Base-by-base conservation (phyloP, 225 moss, liverwort and hornwort genomes). In the Takakia lepidozioides region DNA sequence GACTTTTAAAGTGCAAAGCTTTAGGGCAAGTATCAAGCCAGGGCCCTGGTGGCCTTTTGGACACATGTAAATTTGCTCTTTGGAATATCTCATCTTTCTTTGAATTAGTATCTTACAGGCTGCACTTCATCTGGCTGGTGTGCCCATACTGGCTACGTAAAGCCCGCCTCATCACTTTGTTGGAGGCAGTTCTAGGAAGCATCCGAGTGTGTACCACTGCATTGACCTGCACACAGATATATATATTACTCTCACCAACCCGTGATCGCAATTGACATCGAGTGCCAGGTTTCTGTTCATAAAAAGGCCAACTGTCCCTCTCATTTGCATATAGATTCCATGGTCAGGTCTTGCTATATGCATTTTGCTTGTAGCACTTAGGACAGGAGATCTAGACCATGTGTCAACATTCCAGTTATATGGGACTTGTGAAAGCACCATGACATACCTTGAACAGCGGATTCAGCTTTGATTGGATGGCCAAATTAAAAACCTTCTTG, bases 181-280 rank as follows among this genome's bases (percentile, higher is more conserved):
- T 82, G 32, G 82, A 82, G 46, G 82, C 82, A 42, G 82, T 82
- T 37, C 77, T 72, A 56, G 82, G 82, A 23, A 82, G 70, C 18
- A 57, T 66, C 51, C 70, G 67, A 19, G 70, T 60, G 42, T 51
- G 45, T 8, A 18, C 77, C 36, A 82, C 77, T 30, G 60, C 63
- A 58, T 64, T 73, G 14, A 82, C 81, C 81, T 81, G 65, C 56
- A 43, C 38, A 39, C 15, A 32, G 28, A 47, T 10, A 49, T 25
- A 36, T n/a, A n/a, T n/a, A n/a, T n/a, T n/a, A n/a, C n/a, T n/a
- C n/a, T n/a, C n/a, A n/a, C n/a, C n/a, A n/a, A n/a, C n/a, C n/a
- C n/a, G n/a, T n/a, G n/a, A n/a, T n/a, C n/a, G n/a, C n/a, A n/a
- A n/a, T n/a, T n/a, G n/a, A n/a, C n/a, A n/a, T n/a, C n/a, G n/a